Conservation (phyloP, 371 early-diverging fungal species). For the Saksenaea vasiformis region DNA sequence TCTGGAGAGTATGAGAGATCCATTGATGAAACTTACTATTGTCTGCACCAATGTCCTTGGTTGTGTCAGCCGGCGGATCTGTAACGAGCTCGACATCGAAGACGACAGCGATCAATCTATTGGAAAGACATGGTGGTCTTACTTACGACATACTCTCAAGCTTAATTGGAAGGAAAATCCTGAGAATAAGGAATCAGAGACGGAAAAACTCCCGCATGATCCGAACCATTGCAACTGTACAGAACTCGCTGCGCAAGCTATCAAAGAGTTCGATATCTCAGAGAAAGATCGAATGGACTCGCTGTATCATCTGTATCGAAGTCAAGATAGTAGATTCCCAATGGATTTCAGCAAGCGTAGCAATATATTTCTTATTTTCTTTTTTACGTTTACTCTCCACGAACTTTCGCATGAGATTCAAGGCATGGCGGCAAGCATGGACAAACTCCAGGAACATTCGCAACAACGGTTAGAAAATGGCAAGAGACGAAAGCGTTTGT, state of each 20-base stretch:
- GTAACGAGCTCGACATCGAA: conserved; percentile 50
- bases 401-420: conserved; percentile 60
- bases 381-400: conserved; percentile 62
- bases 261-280: conserved; percentile 14
- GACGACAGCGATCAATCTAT: conserved; percentile 46
- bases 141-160: conserved; percentile 29
- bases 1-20: conserved; percentile 55
- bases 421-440: conserved; percentile 44
- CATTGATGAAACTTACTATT: conserved; percentile 52
- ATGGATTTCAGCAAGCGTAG: conserved; percentile 59
- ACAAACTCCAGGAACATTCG: conserved; percentile 30
- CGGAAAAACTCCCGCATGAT: conserved; percentile 5
- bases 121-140: conserved; percentile 37
- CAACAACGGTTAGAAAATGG: conserved; percentile 29
- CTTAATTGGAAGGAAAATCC: conserved; percentile 16
- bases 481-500: conserved; percentile 43
- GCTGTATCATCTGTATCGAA: conserved; percentile 31
- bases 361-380: conserved; percentile 65
- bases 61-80: conserved; percentile 47
- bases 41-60: conserved; percentile 52
- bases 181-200: neutral
- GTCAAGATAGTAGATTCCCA: conserved; percentile 33
- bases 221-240: conserved; percentile 14
- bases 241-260: neutral
- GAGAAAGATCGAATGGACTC: conserved; percentile 16